Percentiles rank a stretch among this genome's conserved stretches.
Conservation (phyloP, 345 rosid genomes). For the Camelina sativa region DNA sequence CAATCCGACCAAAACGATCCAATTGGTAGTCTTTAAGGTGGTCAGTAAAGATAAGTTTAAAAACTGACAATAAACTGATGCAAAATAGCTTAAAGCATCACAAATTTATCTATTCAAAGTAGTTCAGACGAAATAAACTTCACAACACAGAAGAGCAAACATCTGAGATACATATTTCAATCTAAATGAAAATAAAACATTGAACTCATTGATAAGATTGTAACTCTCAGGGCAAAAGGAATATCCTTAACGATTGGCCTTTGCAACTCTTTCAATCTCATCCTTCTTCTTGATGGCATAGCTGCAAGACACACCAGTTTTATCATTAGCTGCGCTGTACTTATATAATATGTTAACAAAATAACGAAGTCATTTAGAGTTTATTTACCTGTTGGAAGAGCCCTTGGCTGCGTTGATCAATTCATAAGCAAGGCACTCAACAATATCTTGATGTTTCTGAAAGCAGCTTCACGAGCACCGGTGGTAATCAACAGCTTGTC, state of each 20-base stretch:
- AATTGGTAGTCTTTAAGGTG: too few species aligned
- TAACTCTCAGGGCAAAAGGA: conserved; percentile 7
- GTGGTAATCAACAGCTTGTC: conserved; percentile 56
- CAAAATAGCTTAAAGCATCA: conserved; percentile 9
- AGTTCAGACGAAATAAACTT: conserved; percentile 30
- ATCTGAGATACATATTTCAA: conserved; percentile 36
- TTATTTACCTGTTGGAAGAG: conserved; percentile 72
- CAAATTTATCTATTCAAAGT: conserved; percentile 34
- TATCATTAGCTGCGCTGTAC: conserved; percentile 52
- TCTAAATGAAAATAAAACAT: conserved; percentile 29
- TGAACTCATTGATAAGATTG: conserved; percentile 20
- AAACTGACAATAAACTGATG: neutral
- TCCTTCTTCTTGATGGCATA: conserved; percentile 90
- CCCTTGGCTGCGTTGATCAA: conserved; percentile 92
- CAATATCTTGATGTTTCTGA: conserved; percentile 78
- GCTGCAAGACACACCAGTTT: conserved; percentile 35
- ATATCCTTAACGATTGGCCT: conserved; percentile 72
- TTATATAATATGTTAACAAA: neutral
- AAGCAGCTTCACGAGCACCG: conserved; percentile 81
- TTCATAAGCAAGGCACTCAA: conserved; percentile 89
- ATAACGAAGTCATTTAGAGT: too few species aligned
- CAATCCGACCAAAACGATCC: too few species aligned
- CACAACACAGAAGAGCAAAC: conserved; percentile 31
- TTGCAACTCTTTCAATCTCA: conserved; percentile 87
- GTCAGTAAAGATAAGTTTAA: neutral